Evolutionary conservation across 106 monocot genomes (phyloP).

Genomic region (Xerophyta viscosa): DNA sequence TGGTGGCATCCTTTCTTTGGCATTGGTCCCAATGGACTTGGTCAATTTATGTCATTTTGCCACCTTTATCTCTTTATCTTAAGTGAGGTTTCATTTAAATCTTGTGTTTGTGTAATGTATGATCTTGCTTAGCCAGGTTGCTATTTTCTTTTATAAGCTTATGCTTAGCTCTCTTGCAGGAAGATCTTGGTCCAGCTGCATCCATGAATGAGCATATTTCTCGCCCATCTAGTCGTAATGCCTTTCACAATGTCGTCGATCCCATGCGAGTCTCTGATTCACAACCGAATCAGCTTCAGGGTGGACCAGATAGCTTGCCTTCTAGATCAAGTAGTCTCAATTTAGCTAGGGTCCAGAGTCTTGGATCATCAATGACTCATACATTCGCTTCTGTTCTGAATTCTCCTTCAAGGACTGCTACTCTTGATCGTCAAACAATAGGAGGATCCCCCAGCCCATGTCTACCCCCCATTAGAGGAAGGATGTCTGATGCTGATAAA

Average conservation of each 20-base stretch:
- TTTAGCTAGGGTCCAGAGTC: constrained; percentile 41
- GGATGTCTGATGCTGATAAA: constrained; percentile 8
- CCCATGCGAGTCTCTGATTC: constrained; percentile 12
- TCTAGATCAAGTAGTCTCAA: constrained; percentile 24
- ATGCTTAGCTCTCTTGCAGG: constrained; percentile 27
- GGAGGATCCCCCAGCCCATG: constrained; percentile 32
- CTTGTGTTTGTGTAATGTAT: not conserved
- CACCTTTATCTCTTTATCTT: no score
- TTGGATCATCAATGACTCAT: constrained; percentile 47
- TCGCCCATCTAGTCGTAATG: constrained; percentile 24
- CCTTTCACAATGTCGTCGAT: constrained; percentile 24
- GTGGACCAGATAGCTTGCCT: constrained; percentile 16
- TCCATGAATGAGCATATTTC: constrained; percentile 21
- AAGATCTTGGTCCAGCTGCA: constrained; percentile 27
- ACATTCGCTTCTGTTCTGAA: constrained; percentile 30
- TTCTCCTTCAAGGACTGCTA: constrained; percentile 36
- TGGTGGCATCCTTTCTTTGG: no score
- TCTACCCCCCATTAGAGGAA: constrained; percentile 23
- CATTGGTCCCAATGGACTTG: no score
- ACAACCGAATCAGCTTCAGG: constrained; percentile 15
- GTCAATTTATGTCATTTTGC: no score
- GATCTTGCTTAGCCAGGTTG: not conserved
- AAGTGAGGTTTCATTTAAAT: no score
- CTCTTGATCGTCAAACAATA: constrained; percentile 38
- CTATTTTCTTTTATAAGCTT: no score